Conservation (phyloP, 2,329 filamentous ascomycete genomes). For the Aspergillus carbonarius region DNA sequence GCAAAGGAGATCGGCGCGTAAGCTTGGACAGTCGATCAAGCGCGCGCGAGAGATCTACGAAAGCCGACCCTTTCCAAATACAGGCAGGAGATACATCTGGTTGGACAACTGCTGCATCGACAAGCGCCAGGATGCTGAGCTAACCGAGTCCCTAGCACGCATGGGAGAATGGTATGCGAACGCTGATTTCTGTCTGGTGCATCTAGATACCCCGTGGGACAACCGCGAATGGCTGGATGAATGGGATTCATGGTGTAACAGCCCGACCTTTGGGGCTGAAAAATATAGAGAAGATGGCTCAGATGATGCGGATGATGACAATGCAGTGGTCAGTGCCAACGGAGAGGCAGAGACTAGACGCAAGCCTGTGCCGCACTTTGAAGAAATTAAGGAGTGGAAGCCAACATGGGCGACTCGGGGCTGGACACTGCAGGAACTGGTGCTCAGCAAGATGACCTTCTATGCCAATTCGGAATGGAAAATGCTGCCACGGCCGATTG, state of each 20-base stretch:
- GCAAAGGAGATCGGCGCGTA: slow-evolving; percentile 9
- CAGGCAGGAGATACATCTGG: slow-evolving; percentile 22
- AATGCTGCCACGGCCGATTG: slow-evolving; percentile 27
- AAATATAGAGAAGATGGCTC: background rate
- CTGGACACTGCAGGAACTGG: slow-evolving; percentile 24
- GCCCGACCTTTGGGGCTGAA: background rate
- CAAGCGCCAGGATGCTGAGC: slow-evolving; percentile 20
- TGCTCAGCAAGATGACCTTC: slow-evolving; percentile 36
- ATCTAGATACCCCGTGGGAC: slow-evolving; percentile 14
- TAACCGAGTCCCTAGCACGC: slow-evolving; percentile 21
- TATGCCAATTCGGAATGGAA: slow-evolving; percentile 35
- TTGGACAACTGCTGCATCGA: slow-evolving; percentile 28
- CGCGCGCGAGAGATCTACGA: slow-evolving; percentile 13
- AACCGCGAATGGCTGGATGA: slow-evolving; percentile 8
- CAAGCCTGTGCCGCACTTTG: background rate
- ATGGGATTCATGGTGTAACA: slow-evolving; percentile 3
- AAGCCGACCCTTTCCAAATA: slow-evolving; percentile 2
- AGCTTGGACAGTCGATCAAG: slow-evolving; percentile 5
- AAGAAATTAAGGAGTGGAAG: background rate
- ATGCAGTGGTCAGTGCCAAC: background rate
- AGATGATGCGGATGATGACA: background rate
- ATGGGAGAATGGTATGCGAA: slow-evolving; percentile 25
- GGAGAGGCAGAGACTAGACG: background rate
- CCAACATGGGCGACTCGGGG: slow-evolving; percentile 22
- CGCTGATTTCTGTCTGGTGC: slow-evolving; percentile 21